Percentiles rank a stretch among this genome's conserved stretches.
Evolutionary conservation across 2,329 filamentous ascomycete genomes (phyloP).

Genomic region (Apiospora phragmitis): DNA sequence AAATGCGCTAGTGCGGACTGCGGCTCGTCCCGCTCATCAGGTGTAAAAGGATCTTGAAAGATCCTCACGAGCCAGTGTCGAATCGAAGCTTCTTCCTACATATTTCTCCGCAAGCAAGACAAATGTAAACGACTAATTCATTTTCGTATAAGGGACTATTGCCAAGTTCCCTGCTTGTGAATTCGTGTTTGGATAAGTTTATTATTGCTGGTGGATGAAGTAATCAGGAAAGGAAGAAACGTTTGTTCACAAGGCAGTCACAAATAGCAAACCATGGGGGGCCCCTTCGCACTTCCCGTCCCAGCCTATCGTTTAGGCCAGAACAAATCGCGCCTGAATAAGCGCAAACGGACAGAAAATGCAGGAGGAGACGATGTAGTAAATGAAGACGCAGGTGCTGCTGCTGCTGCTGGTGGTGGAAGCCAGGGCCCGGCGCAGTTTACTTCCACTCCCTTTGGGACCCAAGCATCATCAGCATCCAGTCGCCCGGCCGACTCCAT

Average conservation of each 20-base stretch:
- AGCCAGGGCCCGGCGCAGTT: background rate
- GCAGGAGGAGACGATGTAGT: background rate
- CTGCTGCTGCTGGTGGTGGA: background rate
- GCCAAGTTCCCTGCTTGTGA: background rate
- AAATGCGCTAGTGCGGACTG: constrained; percentile 17
- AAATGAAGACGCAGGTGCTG: constrained; percentile 7
- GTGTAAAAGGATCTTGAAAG: background rate
- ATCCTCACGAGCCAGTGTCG: background rate
- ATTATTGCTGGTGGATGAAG: background rate
- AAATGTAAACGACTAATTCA: background rate
- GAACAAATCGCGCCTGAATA: constrained; percentile 26
- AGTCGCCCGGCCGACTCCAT: constrained; percentile 38
- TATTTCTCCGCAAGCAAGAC: background rate
- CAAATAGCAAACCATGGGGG: constrained; percentile 21
- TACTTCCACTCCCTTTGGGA: constrained; percentile 16
- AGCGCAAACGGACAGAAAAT: constrained; percentile 33
- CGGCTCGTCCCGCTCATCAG: constrained; percentile 20
- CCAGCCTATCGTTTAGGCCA: constrained; percentile 27
- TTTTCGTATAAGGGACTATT: background rate
- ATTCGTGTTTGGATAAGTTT: background rate
- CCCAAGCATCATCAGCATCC: constrained; percentile 19
- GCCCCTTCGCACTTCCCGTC: constrained; percentile 31
- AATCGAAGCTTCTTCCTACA: background rate
- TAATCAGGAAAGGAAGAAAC: background rate
- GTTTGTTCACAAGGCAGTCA: background rate